Evolutionary conservation across 139 green algal genomes (phyloP).

Genomic region (Volvox africanus): DNA sequence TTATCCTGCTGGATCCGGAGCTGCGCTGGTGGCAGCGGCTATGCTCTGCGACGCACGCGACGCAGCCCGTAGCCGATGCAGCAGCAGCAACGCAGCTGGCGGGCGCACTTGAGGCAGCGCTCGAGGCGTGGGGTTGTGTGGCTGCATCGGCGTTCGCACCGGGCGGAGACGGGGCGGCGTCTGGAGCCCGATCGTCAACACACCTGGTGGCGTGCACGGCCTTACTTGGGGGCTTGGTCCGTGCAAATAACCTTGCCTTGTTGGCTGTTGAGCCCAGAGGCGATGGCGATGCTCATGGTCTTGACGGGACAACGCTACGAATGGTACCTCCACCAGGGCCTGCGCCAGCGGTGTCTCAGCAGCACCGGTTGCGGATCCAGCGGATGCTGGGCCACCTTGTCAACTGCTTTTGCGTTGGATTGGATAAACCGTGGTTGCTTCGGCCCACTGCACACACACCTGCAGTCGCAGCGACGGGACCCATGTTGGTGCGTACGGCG

Average conservation of each 20-base stretch:
- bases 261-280: not conserved
- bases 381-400: constrained; percentile 9
- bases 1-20: constrained; percentile 12
- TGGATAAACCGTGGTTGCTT: constrained; percentile 6
- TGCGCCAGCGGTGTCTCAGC: not conserved
- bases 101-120: constrained; percentile 14
- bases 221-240: constrained; percentile 7
- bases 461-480: not conserved
- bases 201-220: constrained; percentile 28
- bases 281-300: not conserved
- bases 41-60: constrained; percentile 24
- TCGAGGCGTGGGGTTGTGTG: not conserved
- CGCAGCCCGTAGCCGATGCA: constrained; percentile 3
- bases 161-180: not conserved
- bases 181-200: not conserved
- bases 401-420: not conserved
- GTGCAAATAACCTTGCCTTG: constrained; percentile 5
- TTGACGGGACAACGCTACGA: no score
- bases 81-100: constrained; percentile 4
- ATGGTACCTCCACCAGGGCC: no score
- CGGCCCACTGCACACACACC: not conserved
- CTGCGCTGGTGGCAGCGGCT: constrained; percentile 47
- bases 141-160: not conserved
- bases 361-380: not conserved
- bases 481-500: no score